These are phyloP conservation scores for Dichomitus squalens DNA, from an alignment of 1,284 basidiomycete species.

Conservation along the genomic window DNA sequence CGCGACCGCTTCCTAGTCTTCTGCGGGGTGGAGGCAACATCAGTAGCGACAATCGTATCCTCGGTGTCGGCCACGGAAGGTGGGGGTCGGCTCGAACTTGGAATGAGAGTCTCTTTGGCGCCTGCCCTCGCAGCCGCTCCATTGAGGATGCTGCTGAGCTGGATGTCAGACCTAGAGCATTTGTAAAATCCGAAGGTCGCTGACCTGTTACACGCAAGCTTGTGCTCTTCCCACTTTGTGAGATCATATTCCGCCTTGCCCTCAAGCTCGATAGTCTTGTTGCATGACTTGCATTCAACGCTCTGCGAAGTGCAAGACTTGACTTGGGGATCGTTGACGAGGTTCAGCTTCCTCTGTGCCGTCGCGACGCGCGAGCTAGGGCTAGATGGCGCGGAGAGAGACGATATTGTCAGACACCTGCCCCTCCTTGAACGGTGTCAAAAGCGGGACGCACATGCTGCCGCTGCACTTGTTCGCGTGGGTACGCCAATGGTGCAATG, in stretches of 20 bases:
- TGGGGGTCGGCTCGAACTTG: constrained; percentile 30
- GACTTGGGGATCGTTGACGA: constrained; percentile 63
- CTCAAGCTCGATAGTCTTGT: constrained; percentile 41
- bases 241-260: constrained; percentile 57
- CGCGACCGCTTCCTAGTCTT: constrained; percentile 52
- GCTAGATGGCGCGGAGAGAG: constrained; percentile 31
- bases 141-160: neutral
- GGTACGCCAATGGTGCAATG: constrained; percentile 50
- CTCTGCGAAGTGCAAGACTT: constrained; percentile 44
- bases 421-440: neutral
- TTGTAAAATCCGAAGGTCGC: neutral
- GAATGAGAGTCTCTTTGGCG: constrained; percentile 19
- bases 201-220: constrained; percentile 50
- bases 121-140: neutral
- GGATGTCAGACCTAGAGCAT: neutral
- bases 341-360: constrained; percentile 56
- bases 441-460: constrained; percentile 40
- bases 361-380: constrained; percentile 58
- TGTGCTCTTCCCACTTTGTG: constrained; percentile 61
- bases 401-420: neutral
- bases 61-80: constrained; percentile 45
- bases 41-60: constrained; percentile 40
- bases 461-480: constrained; percentile 51
- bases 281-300: constrained; percentile 56
- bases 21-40: constrained; percentile 21